These are phyloP conservation scores for Phytophthora tubulina DNA, from an alignment of 352 stramenopile species.

Conservation along the genomic window DNA sequence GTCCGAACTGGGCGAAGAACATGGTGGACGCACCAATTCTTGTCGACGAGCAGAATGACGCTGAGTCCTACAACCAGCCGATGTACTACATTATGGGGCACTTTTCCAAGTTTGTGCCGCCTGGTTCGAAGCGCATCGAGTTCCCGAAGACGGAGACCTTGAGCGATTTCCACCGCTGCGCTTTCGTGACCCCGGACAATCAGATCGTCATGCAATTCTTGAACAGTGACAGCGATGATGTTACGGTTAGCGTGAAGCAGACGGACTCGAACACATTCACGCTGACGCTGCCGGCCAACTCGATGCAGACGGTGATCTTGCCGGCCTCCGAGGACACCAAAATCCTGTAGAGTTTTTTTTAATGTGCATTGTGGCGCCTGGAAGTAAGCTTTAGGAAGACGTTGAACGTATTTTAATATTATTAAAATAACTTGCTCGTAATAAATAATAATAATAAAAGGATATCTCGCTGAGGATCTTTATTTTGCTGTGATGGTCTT, in stretches of 20 bases:
- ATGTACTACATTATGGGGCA: constrained; percentile 70
- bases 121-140: constrained; percentile 54
- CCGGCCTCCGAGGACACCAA: constrained; percentile 28
- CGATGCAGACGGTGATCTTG: constrained; percentile 22
- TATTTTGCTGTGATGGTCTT: not conserved
- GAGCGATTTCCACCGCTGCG: constrained; percentile 43
- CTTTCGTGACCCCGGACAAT: constrained; percentile 55
- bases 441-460: not conserved
- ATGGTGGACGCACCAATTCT: constrained; percentile 76
- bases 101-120: constrained; percentile 55
- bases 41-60: constrained; percentile 57
- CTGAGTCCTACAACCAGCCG: constrained; percentile 82
- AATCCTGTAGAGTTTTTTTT: constrained; percentile 24
- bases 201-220: constrained; percentile 51
- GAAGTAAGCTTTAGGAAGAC: not conserved
- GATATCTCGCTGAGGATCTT: too few relatives aligned
- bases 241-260: constrained; percentile 42
- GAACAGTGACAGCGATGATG: constrained; percentile 42
- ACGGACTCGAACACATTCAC: constrained; percentile 30
- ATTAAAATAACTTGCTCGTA: not conserved
- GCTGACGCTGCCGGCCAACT: constrained; percentile 3
- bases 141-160: constrained; percentile 41
- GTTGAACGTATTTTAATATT: not conserved
- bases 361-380: constrained; percentile 1
- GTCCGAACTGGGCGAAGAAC: constrained; percentile 82